These are phyloP conservation scores for Sporisorium scitamineum DNA, from an alignment of 1,284 basidiomycete species.

Conservation along the genomic window DNA sequence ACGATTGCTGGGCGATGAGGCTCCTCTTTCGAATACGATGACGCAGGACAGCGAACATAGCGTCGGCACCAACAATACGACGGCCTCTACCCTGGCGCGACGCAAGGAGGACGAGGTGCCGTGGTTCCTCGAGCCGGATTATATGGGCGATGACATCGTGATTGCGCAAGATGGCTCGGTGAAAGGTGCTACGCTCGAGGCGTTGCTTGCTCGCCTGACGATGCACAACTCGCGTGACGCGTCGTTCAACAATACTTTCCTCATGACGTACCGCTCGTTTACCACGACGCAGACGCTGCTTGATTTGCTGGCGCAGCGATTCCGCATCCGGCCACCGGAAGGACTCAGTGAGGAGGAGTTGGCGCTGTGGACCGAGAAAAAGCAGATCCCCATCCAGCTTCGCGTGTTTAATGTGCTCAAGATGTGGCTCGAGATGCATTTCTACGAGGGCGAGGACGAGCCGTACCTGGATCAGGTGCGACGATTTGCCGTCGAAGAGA, in stretches of 20 bases:
- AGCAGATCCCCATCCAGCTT: constrained; percentile 86
- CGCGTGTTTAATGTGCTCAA: constrained; percentile 70
- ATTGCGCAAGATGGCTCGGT: constrained; percentile 79
- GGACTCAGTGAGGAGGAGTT: constrained; percentile 77
- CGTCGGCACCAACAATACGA: constrained; percentile 14
- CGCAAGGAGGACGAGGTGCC: constrained; percentile 73
- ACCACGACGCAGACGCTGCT: constrained; percentile 87
- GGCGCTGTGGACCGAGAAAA: constrained; percentile 85
- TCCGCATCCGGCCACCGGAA: constrained; percentile 81
- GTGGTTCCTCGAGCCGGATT: constrained; percentile 83
- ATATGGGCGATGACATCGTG: constrained; percentile 82
- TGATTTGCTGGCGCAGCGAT: constrained; percentile 85
- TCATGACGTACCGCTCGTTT: constrained; percentile 97
- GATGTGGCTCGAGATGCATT: constrained; percentile 70
- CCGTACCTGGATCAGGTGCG: constrained; percentile 65
- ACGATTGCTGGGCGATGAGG: constrained; percentile 82
- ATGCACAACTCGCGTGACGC: constrained; percentile 79
- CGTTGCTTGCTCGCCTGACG: constrained; percentile 88
- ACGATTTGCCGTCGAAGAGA: constrained; percentile 68
- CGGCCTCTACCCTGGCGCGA: constrained; percentile 20
- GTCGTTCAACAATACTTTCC: constrained; percentile 88
- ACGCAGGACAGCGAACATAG: constrained; percentile 49
- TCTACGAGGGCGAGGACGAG: constrained; percentile 69
- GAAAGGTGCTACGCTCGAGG: constrained; percentile 85
- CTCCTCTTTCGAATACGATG: constrained; percentile 23